Conservation (phyloP, 139 green algal genomes). For the Chlamydomonas incerta region DNA sequence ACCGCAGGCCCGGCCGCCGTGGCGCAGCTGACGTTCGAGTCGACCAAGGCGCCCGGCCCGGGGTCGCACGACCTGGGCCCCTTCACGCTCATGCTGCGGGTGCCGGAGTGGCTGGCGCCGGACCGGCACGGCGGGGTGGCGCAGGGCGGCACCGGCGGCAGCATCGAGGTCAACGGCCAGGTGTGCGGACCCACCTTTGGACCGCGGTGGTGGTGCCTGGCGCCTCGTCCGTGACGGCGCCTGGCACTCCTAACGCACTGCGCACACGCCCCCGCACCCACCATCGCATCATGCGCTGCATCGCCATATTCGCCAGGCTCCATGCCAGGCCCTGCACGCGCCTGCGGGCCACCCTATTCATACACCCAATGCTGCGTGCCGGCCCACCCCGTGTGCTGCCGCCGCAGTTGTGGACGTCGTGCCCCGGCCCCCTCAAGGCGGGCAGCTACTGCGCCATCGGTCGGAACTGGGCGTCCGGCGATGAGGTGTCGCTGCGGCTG, state of each 20-base stretch:
- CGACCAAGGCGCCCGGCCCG: background rate
- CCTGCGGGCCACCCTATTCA: no score
- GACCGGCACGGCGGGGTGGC: background rate
- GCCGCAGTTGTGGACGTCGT: background rate
- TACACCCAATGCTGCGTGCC: no score
- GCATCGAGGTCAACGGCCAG: slow-evolving; percentile 13
- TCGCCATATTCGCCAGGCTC: no score
- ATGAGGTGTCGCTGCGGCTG: slow-evolving; percentile 3
- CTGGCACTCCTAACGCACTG: no score
- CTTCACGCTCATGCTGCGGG: slow-evolving; percentile 41
- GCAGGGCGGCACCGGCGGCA: background rate
- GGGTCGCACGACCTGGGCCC: background rate
- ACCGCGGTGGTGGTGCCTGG: no score
- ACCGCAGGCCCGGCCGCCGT: slow-evolving; percentile 15
- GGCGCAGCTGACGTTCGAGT: slow-evolving; percentile 6
- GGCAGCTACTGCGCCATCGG: slow-evolving; percentile 28
- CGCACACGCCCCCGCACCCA: no score
- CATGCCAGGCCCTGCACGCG: no score
- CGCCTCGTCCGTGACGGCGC: no score
- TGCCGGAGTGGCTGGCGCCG: slow-evolving; percentile 13
- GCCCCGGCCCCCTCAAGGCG: background rate
- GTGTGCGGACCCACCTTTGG: no score
- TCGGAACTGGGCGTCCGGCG: slow-evolving; percentile 19
- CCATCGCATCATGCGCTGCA: no score
- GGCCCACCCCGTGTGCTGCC: no score